Conservation (phyloP, 257 asterid species). For the Solanum medicagineum region DNA sequence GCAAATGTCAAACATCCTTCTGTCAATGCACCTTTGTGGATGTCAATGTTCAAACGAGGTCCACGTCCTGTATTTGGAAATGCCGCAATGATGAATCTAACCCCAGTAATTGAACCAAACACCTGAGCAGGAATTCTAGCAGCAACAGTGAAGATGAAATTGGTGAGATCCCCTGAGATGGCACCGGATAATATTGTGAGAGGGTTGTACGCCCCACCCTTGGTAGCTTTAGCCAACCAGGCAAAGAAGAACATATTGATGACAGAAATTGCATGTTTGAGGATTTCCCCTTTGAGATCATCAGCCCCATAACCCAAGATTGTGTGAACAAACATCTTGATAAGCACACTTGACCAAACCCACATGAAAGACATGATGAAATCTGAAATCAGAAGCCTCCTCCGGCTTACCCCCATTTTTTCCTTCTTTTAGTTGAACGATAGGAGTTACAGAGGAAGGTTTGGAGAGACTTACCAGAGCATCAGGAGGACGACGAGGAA, state of each 20-base stretch:
- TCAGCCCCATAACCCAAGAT: slow-evolving; percentile 32
- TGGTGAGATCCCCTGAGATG: slow-evolving; percentile 46
- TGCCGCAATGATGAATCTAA: slow-evolving; percentile 38
- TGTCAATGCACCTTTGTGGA: slow-evolving; percentile 66
- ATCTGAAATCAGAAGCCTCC: slow-evolving; percentile 50
- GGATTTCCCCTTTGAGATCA: slow-evolving; percentile 41
- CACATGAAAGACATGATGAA: slow-evolving; percentile 67
- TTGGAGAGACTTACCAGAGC: no score
- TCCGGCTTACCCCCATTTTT: slow-evolving; percentile 2
- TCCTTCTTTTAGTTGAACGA: background rate
- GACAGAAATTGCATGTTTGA: slow-evolving; percentile 26
- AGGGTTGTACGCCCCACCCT: slow-evolving; percentile 79
- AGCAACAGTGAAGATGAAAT: slow-evolving; percentile 26
- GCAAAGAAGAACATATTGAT: slow-evolving; percentile 61
- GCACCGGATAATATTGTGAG: slow-evolving; percentile 57
- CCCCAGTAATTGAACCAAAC: slow-evolving; percentile 68
- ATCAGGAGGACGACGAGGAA: no score
- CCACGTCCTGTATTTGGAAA: slow-evolving; percentile 55
- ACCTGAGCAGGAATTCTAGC: slow-evolving; percentile 54
- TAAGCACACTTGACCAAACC: slow-evolving; percentile 67
- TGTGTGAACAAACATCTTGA: slow-evolving; percentile 47
- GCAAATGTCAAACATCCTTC: slow-evolving; percentile 68
- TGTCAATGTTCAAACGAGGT: slow-evolving; percentile 56
- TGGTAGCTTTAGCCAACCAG: slow-evolving; percentile 24
- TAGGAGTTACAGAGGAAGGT: background rate